Conservation (phyloP, 2,329 filamentous ascomycete species). For the Colletotrichum paranaense region DNA sequence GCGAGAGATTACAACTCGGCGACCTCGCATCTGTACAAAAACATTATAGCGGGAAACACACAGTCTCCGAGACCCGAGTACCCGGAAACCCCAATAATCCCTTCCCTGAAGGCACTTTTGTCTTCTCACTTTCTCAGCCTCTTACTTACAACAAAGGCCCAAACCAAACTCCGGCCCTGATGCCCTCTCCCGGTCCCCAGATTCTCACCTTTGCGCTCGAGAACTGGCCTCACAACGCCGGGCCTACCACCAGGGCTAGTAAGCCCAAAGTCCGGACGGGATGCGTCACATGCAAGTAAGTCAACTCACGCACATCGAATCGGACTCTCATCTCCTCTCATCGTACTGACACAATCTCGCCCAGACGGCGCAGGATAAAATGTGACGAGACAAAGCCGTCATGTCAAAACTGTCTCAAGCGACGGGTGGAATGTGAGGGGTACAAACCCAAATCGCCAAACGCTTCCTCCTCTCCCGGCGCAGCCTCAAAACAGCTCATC, state of each 20-base stretch:
- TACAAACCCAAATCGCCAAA: conserved; percentile 15
- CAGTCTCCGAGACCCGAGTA: background rate
- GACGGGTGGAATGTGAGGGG: conserved; percentile 18
- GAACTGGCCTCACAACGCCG: conserved; percentile 24
- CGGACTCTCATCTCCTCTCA: too few relatives aligned
- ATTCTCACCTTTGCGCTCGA: conserved; percentile 28
- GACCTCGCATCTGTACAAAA: background rate
- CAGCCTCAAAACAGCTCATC: background rate
- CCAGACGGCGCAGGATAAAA: conserved; percentile 24
- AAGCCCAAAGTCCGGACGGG: conserved; percentile 37
- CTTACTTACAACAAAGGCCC: background rate
- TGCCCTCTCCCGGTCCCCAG: background rate
- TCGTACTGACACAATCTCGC: background rate
- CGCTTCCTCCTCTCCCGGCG: background rate
- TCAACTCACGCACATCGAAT: background rate
- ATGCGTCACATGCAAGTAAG: conserved; percentile 36
- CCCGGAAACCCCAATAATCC: background rate
- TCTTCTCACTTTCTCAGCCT: background rate
- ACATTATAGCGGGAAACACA: background rate
- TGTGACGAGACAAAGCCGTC: conserved; percentile 29
- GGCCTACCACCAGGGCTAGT: conserved; percentile 30
- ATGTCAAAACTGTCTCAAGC: conserved; percentile 27
- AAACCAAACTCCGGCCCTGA: background rate
- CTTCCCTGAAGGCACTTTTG: background rate
- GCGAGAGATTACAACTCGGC: too few relatives aligned